Evolutionary conservation across 257 asterid genomes (phyloP), one percentile per base, ranked within the genome.

Genomic region (Solanum virginianum): DNA sequence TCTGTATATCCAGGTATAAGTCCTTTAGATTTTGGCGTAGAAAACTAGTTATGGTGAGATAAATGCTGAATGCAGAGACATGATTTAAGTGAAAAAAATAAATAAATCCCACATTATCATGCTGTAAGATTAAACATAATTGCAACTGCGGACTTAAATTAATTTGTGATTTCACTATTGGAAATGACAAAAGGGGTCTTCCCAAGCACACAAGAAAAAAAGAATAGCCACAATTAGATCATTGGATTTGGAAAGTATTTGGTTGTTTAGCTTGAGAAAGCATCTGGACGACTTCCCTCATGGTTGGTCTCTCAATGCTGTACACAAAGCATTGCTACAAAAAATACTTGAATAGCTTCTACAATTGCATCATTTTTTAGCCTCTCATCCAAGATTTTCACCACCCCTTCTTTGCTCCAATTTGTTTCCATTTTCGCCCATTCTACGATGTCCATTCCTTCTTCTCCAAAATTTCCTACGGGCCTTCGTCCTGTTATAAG

Each of bases 251-350:
- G 84, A 89, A 89, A 12, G 91, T 80, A 66, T 87, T 89, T 36
- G 91, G 90, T 36, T 87, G 89, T 83, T 87, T 87, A 63, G 91
- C 90, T 82, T 89, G 91, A 32, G 91, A 89, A 81, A 89, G 90
- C 91, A 89, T 89, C 22, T 89, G 91, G 74, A 89, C 89, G 16
- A 87, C 90, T 86, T 89, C 91, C 32, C 91, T 65, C 90, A 89
- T 89, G 43, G 91, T 89, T 9, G 91, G 91, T 59, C 91, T 72
- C 84, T 89, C 89, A 22, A 89, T 77, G 70, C 90, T 87, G 36
- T 87, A 87, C 91, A 82, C 91, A 89, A 62, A 89, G 59, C 90
- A 87, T 89, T 18, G 91, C 90, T n/a, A 89, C 90, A 60, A 89
- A 89, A 83, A 89, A 89, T 26, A 89, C 90, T 77, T 87, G 91